Percentiles rank a stretch among this genome's conserved stretches.
phyloP scores from a whole-genome alignment of 495 filamentous ascomycete species.

The Beverwykella pulmonaria region DNA sequence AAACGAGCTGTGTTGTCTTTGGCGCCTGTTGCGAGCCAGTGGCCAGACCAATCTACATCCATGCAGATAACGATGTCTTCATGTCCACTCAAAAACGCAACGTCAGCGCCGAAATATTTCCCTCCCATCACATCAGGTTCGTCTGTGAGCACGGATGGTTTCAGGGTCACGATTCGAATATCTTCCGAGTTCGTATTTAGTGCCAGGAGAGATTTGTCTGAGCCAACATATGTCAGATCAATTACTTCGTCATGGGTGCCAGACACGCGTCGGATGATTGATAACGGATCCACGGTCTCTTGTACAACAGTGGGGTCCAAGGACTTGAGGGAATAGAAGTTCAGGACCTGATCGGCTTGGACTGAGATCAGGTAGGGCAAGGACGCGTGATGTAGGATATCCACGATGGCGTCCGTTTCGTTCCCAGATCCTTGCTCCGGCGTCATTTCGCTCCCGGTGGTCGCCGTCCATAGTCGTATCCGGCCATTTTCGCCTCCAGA shows the following conservation, averaged over 20 bases:
- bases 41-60: conserved; percentile 92
- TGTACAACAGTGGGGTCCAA: conserved; percentile 42
- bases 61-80: conserved; percentile 94
- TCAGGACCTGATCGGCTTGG: conserved; percentile 85
- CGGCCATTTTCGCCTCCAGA: conserved; percentile 85
- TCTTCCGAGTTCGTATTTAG: conserved; percentile 95
- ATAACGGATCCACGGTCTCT: conserved; percentile 52
- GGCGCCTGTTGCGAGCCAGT: conserved; percentile 92
- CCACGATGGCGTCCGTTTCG: conserved; percentile 77
- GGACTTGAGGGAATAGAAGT: conserved; percentile 63
- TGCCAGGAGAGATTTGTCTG: conserved; percentile 77
- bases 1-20: conserved; percentile 95
- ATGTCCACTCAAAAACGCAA: conserved; percentile 82
- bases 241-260: conserved; percentile 98
- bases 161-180: conserved; percentile 77
- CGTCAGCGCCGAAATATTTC: conserved; percentile 80
- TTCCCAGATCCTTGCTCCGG: conserved; percentile 63
- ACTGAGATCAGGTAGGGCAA: conserved; percentile 74
- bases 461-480: conserved; percentile 79
- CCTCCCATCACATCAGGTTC: not conserved
- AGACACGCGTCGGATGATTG: conserved; percentile 72
- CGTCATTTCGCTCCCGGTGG: conserved; percentile 76
- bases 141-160: conserved; percentile 21
- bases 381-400: conserved; percentile 63
- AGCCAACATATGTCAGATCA: conserved; percentile 81